Evolutionary conservation across 305 asterid species (phyloP).

Genomic region (Withania somnifera): DNA sequence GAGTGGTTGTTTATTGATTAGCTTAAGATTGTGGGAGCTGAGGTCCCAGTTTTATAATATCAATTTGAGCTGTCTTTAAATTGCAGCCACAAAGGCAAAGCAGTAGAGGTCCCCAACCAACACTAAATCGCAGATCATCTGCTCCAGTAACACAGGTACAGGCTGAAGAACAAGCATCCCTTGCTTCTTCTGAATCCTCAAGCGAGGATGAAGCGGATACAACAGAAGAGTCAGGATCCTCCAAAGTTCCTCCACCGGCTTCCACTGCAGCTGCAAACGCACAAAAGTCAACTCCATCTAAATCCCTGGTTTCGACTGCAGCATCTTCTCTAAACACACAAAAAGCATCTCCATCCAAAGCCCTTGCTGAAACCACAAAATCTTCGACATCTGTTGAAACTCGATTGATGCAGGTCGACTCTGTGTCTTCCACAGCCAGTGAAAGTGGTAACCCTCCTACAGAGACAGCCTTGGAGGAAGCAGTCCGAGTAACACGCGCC

Average conservation of each 20-base stretch:
- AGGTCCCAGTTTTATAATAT: neutral
- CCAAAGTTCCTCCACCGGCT: constrained; percentile 23
- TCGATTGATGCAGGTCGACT: constrained; percentile 31
- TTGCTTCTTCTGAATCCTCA: constrained; percentile 29
- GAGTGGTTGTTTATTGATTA: neutral
- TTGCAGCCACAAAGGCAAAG: constrained; percentile 33
- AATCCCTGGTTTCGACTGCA: constrained; percentile 14
- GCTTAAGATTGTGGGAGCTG: neutral
- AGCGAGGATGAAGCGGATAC: constrained; percentile 34
- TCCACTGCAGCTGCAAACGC: constrained; percentile 29
- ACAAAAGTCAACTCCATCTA: constrained; percentile 34
- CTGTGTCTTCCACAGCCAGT: constrained; percentile 24
- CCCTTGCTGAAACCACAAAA: constrained; percentile 20
- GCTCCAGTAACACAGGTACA: constrained; percentile 12
- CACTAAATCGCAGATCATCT: constrained; percentile 23
- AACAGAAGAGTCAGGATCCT: constrained; percentile 28
- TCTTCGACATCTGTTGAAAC: constrained; percentile 24
- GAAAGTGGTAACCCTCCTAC: constrained; percentile 22
- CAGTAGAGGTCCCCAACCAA: constrained; percentile 25
- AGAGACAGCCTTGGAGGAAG: constrained; percentile 39
- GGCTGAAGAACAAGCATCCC: constrained; percentile 28
- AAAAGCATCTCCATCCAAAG: constrained; percentile 29
- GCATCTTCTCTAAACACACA: constrained; percentile 26
- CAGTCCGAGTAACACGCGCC: constrained; percentile 38
- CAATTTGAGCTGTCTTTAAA: neutral